Conservation (phyloP, 495 filamentous ascomycete species). For the Choiromyces venosus region DNA sequence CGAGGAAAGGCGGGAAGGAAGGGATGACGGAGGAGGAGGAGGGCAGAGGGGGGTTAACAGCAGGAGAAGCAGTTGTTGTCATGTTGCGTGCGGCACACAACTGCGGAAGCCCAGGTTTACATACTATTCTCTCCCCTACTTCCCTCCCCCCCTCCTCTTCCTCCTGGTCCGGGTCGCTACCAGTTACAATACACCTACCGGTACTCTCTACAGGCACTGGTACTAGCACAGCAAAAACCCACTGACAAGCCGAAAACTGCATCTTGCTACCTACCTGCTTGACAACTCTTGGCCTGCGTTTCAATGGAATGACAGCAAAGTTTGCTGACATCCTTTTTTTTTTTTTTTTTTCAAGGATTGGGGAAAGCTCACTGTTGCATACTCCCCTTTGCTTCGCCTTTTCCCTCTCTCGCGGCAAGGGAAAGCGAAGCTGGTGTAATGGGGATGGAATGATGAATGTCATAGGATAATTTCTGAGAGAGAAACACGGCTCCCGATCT, state of each 20-base stretch:
- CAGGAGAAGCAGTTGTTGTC: constrained; percentile 15
- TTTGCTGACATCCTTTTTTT: neutral
- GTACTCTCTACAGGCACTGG: neutral
- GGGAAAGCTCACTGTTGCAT: neutral
- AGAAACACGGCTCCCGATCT: constrained; percentile 2
- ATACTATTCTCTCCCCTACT: neutral
- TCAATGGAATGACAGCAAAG: constrained; percentile 1
- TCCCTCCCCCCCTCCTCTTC: neutral
- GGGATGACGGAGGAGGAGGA: constrained; percentile 10
- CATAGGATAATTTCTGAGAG: neutral
- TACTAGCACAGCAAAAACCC: neutral
- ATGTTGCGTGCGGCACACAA: constrained; percentile 1
- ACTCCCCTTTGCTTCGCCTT: neutral
- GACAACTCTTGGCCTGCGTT: neutral
- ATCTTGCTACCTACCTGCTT: neutral
- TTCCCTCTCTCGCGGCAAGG: neutral
- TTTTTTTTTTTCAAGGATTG: neutral
- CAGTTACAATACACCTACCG: neutral
- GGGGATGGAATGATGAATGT: neutral
- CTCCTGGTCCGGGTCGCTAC: neutral
- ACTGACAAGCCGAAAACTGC: neutral
- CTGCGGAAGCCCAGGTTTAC: neutral
- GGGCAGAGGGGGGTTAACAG: constrained; percentile 38
- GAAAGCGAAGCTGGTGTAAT: neutral
- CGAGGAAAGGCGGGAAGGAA: constrained; percentile 10